Evolutionary conservation across 495 filamentous ascomycete species (phyloP).

Genomic region (Trichoderma orchidacearum): DNA sequence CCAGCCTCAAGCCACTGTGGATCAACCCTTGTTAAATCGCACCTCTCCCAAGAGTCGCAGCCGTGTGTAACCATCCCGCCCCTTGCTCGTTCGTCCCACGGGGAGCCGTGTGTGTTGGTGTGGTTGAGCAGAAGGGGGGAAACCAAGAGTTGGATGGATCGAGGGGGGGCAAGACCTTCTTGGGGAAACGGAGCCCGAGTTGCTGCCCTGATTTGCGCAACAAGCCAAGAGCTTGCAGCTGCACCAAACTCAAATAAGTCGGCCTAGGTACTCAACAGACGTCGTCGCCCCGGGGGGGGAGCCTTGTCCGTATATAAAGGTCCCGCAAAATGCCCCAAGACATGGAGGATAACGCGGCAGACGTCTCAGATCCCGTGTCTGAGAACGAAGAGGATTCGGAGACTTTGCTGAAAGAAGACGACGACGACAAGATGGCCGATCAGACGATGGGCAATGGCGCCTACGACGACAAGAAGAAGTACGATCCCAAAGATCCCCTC

Average conservation of each 20-base stretch:
- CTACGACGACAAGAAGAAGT: conserved; percentile 43
- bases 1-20: background rate
- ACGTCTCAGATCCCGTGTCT: conserved; percentile 40
- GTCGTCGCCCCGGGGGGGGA: too few relatives aligned
- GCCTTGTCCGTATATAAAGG: conserved; percentile 29
- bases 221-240: background rate
- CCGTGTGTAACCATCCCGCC: background rate
- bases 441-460: conserved; percentile 28
- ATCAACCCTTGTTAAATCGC: background rate
- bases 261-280: too few relatives aligned
- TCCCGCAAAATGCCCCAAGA: conserved; percentile 33
- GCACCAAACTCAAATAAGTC: background rate
- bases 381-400: conserved; percentile 34
- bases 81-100: background rate
- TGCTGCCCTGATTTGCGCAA: background rate
- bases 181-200: background rate
- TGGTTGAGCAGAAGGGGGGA: background rate
- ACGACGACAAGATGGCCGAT: conserved; percentile 47
- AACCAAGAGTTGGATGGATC: background rate
- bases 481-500: conserved; percentile 69
- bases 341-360: conserved; percentile 26
- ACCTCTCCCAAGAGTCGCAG: background rate
- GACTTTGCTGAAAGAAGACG: conserved; percentile 30
- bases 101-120: background rate
- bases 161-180: background rate